Evolutionary conservation across 805 yeast species (phyloP).

Genomic region (Barnettozyma sucrosica): DNA sequence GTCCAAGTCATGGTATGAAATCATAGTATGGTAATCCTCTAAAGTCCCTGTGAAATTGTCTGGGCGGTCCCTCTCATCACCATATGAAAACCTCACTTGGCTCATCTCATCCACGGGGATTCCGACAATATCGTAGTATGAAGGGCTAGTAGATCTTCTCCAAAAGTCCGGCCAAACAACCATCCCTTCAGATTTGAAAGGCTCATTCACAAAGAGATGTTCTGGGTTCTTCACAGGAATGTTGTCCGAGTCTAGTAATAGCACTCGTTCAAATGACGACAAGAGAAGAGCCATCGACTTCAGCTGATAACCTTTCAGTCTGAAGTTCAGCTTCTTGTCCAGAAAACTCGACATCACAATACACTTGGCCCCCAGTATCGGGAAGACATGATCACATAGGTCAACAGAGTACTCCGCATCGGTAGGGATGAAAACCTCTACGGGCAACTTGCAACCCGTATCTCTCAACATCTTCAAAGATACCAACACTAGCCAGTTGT

Average conservation of each 20-base stretch:
- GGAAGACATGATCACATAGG: conserved; percentile 60
- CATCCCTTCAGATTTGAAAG: conserved; percentile 34
- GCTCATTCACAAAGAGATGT: conserved; percentile 33
- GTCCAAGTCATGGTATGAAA: conserved; percentile 57
- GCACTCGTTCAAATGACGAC: conserved; percentile 71
- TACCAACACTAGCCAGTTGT: conserved; percentile 55
- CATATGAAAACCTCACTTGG: conserved; percentile 24
- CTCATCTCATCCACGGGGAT: conserved; percentile 31
- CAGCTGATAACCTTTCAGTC: conserved; percentile 54
- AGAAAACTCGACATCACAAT: conserved; percentile 43
- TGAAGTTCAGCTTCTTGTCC: conserved; percentile 33
- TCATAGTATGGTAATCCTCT: conserved; percentile 27
- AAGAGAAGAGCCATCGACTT: conserved; percentile 69
- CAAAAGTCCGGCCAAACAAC: conserved; percentile 68
- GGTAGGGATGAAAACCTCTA: conserved; percentile 76
- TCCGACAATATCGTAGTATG: conserved; percentile 50
- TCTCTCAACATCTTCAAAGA: conserved; percentile 52
- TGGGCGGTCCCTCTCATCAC: conserved; percentile 32
- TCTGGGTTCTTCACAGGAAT: conserved; percentile 49
- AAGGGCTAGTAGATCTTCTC: conserved; percentile 61
- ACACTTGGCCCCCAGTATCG: conserved; percentile 62
- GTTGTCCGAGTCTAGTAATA: conserved; percentile 74
- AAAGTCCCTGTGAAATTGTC: conserved; percentile 10
- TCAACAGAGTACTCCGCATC: conserved; percentile 65
- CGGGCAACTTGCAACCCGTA: conserved; percentile 63